These are phyloP conservation scores for Peribolospora kevripleyi DNA, from an alignment of 768 basidiomycete species.

Conservation along the genomic window DNA sequence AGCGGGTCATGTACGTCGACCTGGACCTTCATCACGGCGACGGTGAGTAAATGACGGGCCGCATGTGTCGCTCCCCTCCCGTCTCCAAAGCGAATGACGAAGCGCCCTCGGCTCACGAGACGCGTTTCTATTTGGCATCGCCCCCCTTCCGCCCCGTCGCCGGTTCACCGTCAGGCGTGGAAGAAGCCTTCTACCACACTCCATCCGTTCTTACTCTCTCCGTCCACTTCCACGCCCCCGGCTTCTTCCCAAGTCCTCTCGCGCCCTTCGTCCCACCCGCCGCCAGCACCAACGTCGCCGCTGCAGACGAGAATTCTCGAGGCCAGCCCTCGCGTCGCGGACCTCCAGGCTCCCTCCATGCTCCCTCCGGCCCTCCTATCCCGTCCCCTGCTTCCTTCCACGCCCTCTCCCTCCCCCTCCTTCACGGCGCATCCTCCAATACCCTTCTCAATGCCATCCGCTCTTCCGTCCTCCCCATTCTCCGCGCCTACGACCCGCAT, in stretches of 20 bases:
- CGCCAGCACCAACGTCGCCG: slow-evolving; percentile 60
- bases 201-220: slow-evolving; percentile 36
- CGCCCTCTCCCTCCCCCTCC: slow-evolving; percentile 53
- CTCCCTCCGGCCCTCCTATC: slow-evolving; percentile 14
- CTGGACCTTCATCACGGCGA: slow-evolving; percentile 81
- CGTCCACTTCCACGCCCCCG: slow-evolving; percentile 54
- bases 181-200: slow-evolving; percentile 20
- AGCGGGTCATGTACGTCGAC: slow-evolving; percentile 66
- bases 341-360: slow-evolving; percentile 7
- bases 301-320: not conserved
- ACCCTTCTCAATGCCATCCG: slow-evolving; percentile 45
- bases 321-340: not conserved
- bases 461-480: slow-evolving; percentile 33
- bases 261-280: slow-evolving; percentile 69
- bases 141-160: slow-evolving; percentile 24
- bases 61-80: slow-evolving; percentile 7
- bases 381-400: slow-evolving; percentile 30
- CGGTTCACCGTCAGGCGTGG: slow-evolving; percentile 19
- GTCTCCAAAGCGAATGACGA: slow-evolving; percentile 40
- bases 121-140: too few relatives aligned
- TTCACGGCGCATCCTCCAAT: slow-evolving; percentile 36
- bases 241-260: slow-evolving; percentile 45
- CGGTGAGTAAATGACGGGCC: slow-evolving; percentile 14
- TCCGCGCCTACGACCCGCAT: slow-evolving; percentile 42
- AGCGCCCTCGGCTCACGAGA: not conserved